Evolutionary conservation across 257 asterid species (phyloP).

Genomic region (Jasminum sambac): DNA sequence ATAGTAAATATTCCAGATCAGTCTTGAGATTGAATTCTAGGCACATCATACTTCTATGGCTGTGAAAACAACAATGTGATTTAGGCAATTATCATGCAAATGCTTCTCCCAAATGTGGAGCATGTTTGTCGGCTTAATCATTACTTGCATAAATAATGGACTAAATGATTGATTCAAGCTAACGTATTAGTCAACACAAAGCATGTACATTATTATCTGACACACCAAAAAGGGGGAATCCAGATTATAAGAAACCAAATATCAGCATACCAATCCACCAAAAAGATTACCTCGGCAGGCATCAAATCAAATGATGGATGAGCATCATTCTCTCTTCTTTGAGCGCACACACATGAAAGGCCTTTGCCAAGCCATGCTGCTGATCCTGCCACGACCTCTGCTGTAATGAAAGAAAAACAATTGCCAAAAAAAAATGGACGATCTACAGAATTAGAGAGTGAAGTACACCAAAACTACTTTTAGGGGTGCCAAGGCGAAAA

Average conservation of each 20-base stretch:
- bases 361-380: constrained; percentile 99
- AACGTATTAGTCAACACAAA: not conserved
- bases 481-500: not conserved
- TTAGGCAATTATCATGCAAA: not conserved
- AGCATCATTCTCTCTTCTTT: constrained; percentile 86
- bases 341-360: constrained; percentile 94
- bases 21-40: not conserved
- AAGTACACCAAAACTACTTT: constrained; percentile 1
- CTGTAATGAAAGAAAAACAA: constrained; percentile 45
- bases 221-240: not conserved
- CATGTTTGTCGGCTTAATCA: not conserved
- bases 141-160: not conserved
- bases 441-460: constrained; percentile 4
- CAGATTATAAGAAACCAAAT: constrained; percentile 1
- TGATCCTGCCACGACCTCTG: constrained; percentile 92
- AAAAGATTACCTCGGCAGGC: constrained; percentile 65
- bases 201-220: not conserved
- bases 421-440: constrained; percentile 15
- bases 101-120: not conserved
- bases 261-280: not conserved
- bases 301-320: constrained; percentile 93
- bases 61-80: not conserved
- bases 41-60: not conserved
- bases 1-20: not conserved
- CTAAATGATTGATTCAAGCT: not conserved